Percentiles rank a stretch among this genome's conserved stretches.
Conservation (phyloP, 768 basidiomycete genomes). For the Terana coerulea region DNA sequence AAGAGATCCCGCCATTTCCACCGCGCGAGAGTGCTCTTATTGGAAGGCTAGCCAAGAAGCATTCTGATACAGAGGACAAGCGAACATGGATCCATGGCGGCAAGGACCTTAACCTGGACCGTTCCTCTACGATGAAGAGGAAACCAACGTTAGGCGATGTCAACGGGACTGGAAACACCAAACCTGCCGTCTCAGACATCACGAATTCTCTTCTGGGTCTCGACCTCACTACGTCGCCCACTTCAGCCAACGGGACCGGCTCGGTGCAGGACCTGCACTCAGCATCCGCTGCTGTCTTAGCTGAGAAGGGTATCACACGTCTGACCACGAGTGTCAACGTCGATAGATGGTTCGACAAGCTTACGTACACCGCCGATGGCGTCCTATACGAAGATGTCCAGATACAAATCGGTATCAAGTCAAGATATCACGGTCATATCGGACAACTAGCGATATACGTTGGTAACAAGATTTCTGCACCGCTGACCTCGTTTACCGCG, state of each 20-base stretch:
- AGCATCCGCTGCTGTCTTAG: constrained; percentile 18
- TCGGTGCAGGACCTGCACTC: constrained; percentile 13
- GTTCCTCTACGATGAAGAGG: constrained; percentile 47
- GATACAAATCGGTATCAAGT: constrained; percentile 94
- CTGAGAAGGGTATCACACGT: constrained; percentile 44
- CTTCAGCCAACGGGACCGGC: constrained; percentile 16
- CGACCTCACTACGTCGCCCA: constrained; percentile 37
- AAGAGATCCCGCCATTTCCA: constrained; percentile 99
- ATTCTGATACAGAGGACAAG: constrained; percentile 92
- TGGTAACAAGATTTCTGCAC: constrained; percentile 88
- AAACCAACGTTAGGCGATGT: constrained; percentile 31
- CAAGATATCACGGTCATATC: constrained; percentile 91
- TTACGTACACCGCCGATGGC: constrained; percentile 78
- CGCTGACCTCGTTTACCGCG: constrained; percentile 90
- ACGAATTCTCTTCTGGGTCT: constrained; percentile 81
- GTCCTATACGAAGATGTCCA: constrained; percentile 95
- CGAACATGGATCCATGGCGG: constrained; percentile 94
- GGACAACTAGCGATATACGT: constrained; percentile 94
- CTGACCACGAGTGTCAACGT: constrained; percentile 67
- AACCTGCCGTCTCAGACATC: constrained; percentile 48
- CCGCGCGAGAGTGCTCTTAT: constrained; percentile 89
- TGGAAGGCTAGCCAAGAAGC: constrained; percentile 83
- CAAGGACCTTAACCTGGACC: constrained; percentile 85
- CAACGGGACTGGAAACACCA: constrained; percentile 33
- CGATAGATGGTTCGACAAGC: constrained; percentile 86